Evolutionary conservation across 805 yeast genomes (phyloP).

Genomic region (Ogataea siamensis): DNA sequence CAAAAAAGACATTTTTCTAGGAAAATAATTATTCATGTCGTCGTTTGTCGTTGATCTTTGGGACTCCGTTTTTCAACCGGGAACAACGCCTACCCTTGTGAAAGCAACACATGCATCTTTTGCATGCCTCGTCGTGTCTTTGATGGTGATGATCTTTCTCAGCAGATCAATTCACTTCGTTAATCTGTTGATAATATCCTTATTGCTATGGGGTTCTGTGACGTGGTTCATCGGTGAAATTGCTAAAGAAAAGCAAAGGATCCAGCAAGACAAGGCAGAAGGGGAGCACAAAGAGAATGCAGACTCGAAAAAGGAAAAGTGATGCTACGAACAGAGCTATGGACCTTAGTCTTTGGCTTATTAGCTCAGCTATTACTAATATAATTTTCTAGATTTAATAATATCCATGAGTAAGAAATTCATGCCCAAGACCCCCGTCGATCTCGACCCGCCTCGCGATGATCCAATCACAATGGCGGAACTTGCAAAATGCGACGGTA

Average conservation of each 20-base stretch:
- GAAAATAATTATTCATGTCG: constrained; percentile 11
- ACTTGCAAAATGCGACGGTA: constrained; percentile 40
- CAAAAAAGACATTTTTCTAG: constrained; percentile 12
- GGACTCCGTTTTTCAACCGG: constrained; percentile 91
- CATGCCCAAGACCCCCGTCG: constrained; percentile 54
- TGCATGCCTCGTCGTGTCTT: constrained; percentile 54
- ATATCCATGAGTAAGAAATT: constrained; percentile 34
- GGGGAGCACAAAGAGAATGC: constrained; percentile 43
- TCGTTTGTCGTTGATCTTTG: constrained; percentile 68
- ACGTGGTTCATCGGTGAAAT: constrained; percentile 87
- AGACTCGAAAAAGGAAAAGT: not conserved
- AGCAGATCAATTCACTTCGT: constrained; percentile 67
- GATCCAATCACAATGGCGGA: constrained; percentile 42
- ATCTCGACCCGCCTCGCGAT: constrained; percentile 50
- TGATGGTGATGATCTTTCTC: constrained; percentile 55
- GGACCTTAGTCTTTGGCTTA: not conserved
- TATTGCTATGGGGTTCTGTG: constrained; percentile 71
- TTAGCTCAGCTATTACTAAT: constrained; percentile 2
- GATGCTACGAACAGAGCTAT: constrained; percentile 5
- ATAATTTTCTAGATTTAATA: constrained; percentile 1
- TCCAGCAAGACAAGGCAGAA: too few species aligned
- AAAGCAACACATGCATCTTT: constrained; percentile 87
- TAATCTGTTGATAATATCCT: constrained; percentile 41
- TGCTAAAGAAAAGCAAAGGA: constrained; percentile 41
- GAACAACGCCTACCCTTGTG: constrained; percentile 86